Conservation (phyloP, 495 filamentous ascomycete genomes). For the Xylaria nigripes region DNA sequence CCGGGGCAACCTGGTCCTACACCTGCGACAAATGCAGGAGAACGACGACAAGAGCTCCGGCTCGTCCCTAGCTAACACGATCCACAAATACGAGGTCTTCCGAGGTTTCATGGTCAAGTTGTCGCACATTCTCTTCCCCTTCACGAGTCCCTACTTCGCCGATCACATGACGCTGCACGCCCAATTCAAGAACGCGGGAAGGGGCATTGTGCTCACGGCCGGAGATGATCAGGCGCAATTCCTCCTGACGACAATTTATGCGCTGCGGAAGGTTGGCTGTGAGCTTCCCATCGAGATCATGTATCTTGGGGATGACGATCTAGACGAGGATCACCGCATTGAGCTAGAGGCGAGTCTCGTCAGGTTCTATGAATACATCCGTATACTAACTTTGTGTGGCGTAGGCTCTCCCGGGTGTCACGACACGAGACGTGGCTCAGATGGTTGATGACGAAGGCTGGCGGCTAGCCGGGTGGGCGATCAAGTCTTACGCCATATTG, state of each 20-base stretch:
- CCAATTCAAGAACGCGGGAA: constrained; percentile 14
- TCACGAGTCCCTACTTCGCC: constrained; percentile 27
- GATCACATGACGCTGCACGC: constrained; percentile 26
- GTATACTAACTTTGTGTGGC: neutral
- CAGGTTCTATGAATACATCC: neutral
- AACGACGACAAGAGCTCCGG: constrained; percentile 6
- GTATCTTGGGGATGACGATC: constrained; percentile 31
- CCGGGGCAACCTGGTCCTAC: constrained; percentile 21
- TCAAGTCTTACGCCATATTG: constrained; percentile 28
- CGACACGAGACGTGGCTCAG: constrained; percentile 9
- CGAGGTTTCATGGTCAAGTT: constrained; percentile 21
- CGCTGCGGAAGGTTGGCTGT: constrained; percentile 28
- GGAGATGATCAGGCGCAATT: constrained; percentile 26
- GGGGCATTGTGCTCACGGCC: constrained; percentile 31
- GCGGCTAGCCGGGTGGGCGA: constrained; percentile 19
- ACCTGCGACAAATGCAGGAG: constrained; percentile 6
- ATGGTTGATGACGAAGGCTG: constrained; percentile 12
- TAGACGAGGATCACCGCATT: constrained; percentile 16
- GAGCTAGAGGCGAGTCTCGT: constrained; percentile 8
- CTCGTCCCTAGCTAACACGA: constrained; percentile 8
- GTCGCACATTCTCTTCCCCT: constrained; percentile 24
- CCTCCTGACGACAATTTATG: constrained; percentile 27
- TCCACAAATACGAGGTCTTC: constrained; percentile 26
- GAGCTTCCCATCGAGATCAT: constrained; percentile 32
- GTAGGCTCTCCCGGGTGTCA: constrained; percentile 8